phyloP scores from a whole-genome alignment of 768 basidiomycete species.

The Neoboletus subvelutipes region DNA sequence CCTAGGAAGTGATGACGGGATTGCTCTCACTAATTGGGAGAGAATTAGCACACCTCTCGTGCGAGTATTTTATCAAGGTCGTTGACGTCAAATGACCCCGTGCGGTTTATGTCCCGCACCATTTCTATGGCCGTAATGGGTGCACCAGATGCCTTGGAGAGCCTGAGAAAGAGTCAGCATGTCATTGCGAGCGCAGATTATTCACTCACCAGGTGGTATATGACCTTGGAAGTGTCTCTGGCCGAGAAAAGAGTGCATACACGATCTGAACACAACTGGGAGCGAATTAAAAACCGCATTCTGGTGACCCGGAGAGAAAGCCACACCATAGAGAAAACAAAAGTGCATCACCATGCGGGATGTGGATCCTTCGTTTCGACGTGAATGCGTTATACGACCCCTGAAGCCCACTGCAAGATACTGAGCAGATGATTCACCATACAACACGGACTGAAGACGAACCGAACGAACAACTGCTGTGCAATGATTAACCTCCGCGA shows the following conservation, averaged over 20 bases:
- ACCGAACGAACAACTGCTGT: conserved; percentile 88
- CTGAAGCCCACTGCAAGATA: conserved; percentile 69
- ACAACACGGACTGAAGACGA: background rate
- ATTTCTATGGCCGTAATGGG: conserved; percentile 57
- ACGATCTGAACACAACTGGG: conserved; percentile 81
- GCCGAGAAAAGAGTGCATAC: conserved; percentile 73
- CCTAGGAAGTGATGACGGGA: conserved; percentile 35
- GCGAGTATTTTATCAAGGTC: conserved; percentile 55
- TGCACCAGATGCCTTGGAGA: conserved; percentile 64
- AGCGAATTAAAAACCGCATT: background rate
- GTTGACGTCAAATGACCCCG: conserved; percentile 52
- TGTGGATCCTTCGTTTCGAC: conserved; percentile 57
- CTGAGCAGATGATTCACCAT: background rate
- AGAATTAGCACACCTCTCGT: conserved; percentile 41
- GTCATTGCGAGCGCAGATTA: background rate
- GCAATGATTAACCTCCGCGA: conserved; percentile 65
- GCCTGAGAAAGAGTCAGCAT: conserved; percentile 48
- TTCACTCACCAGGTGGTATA: conserved; percentile 67
- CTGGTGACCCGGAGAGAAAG: background rate
- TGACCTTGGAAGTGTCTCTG: conserved; percentile 79
- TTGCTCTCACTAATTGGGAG: background rate
- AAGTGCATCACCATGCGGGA: conserved; percentile 83
- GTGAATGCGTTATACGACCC: conserved; percentile 84
- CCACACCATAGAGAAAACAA: conserved; percentile 75
- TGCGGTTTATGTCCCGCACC: conserved; percentile 59